Evolutionary conservation across 345 rosid species (phyloP), one percentile per base, ranked within the genome.

Genomic region (Hibiscus mutabilis): DNA sequence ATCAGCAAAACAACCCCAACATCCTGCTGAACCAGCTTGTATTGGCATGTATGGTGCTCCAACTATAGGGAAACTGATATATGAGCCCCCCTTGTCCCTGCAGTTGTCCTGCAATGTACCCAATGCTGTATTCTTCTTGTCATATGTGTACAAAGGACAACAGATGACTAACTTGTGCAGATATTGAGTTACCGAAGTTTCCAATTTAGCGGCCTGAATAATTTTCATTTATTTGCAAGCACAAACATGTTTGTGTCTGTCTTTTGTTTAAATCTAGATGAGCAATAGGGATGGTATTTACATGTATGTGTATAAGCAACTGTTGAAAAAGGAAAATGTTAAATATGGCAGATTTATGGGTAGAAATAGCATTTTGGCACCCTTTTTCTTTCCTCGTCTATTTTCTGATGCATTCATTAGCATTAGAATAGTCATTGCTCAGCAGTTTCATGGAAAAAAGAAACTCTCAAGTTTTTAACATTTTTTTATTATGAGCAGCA

Each of bases 31-130:
- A n/a, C n/a, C n/a, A n/a, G n/a, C n/a, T n/a, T n/a, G 84, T 75
- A 0, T 87, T 53, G 77, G 88, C 62, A 68, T 85, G 37, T 89
- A 88, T 68, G 85, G 89, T 68, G 67, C 87, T 76, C 91, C 87
- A 22, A 80, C 88, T n/a, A 89, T 89, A 11, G 97, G 94, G 69
- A 97, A 91, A 70, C 96, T 93, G 2, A 42, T 42, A 79, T 93
- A 55, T 85, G 86, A 72, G 86, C 97, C 35, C 87, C 92, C 44
- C 75, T 91, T 40, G 92, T 87, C 3, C 85, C 98, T 33, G 92
- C 94, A 21, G 92, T 91, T 37, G 97, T 97, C 57, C 46, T 42
- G 46, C 14, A 42, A 42, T 11, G 14, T 42, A 42, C 46, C 3
- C 46, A 10, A 42, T 42, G 14, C 46, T 42, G 46, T 11, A 42